Evolutionary conservation across 345 rosid genomes (phyloP).

Genomic region (Brassica rapa): DNA sequence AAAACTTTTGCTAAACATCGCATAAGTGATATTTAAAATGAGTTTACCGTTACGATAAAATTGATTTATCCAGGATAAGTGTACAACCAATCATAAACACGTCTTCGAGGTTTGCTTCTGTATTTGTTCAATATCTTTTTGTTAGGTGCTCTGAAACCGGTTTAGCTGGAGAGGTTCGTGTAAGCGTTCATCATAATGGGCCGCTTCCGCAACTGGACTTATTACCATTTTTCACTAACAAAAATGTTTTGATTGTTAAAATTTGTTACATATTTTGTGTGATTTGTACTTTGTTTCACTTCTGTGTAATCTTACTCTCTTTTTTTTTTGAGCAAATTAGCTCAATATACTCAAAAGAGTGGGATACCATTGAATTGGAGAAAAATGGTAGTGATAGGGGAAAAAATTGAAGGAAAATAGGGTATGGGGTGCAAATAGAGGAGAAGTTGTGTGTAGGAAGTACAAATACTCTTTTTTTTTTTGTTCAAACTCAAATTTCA

Average conservation of each 20-base stretch:
- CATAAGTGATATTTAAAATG: background rate
- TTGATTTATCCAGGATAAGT: background rate
- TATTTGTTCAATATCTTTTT: background rate
- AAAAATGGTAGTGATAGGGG: too few relatives aligned
- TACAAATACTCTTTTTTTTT: too few relatives aligned
- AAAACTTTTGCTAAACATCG: background rate
- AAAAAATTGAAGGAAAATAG: too few relatives aligned
- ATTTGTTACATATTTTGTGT: background rate
- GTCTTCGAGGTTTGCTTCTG: background rate
- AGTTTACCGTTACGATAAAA: background rate
- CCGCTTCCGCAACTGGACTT: background rate
- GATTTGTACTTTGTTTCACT: background rate
- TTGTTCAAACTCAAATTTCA: too few relatives aligned
- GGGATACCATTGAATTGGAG: too few relatives aligned
- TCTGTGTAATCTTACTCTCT: background rate
- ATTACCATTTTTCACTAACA: background rate
- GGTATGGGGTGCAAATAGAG: too few relatives aligned
- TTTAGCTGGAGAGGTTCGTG: conserved; percentile 10
- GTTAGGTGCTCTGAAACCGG: conserved; percentile 12
- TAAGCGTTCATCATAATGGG: background rate
- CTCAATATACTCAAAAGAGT: too few relatives aligned
- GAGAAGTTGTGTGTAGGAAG: too few relatives aligned
- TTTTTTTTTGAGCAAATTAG: too few relatives aligned
- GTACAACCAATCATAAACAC: background rate
- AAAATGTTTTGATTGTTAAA: background rate